A percentile compares a stretch with the other conserved stretches of the same genome.
Evolutionary conservation across 78 protist genomes (phyloP).

Genomic region (Mantamonas sphyraenae): DNA sequence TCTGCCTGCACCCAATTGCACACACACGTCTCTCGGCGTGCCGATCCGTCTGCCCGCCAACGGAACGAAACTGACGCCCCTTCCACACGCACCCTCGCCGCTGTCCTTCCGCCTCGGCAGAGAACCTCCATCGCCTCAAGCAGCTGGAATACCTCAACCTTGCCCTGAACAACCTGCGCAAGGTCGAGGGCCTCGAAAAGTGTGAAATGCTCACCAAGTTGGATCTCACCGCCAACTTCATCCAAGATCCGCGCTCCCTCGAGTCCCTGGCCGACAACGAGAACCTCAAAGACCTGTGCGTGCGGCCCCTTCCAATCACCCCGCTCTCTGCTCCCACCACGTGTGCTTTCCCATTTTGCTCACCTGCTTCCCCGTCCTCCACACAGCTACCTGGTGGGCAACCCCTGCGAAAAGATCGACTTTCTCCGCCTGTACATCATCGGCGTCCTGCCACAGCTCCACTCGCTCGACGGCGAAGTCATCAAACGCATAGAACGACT

Average conservation of each 20-base stretch:
- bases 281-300: constrained; percentile 32
- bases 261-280: constrained; percentile 17
- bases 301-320: neutral
- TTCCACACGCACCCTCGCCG: neutral
- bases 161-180: constrained; percentile 57
- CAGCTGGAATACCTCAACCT: constrained; percentile 59
- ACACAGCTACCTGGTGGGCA: no score
- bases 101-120: constrained; percentile 12
- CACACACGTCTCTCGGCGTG: no score
- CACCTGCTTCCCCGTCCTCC: no score
- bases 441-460: constrained; percentile 58
- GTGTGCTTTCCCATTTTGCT: no score
- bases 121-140: constrained; percentile 44
- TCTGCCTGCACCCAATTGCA: no score
- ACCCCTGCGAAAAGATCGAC: constrained; percentile 45
- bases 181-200: constrained; percentile 36
- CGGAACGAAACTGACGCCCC: no score
- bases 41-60: no score
- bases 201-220: constrained; percentile 61
- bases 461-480: constrained; percentile 48
- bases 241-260: constrained; percentile 40
- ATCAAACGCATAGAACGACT: constrained; percentile 30
- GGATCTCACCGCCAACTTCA: constrained; percentile 72
- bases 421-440: constrained; percentile 57
- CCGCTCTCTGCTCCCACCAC: no score